phyloP scores from a whole-genome alignment of 257 asterid species.

The Ophiorrhiza pumila region DNA sequence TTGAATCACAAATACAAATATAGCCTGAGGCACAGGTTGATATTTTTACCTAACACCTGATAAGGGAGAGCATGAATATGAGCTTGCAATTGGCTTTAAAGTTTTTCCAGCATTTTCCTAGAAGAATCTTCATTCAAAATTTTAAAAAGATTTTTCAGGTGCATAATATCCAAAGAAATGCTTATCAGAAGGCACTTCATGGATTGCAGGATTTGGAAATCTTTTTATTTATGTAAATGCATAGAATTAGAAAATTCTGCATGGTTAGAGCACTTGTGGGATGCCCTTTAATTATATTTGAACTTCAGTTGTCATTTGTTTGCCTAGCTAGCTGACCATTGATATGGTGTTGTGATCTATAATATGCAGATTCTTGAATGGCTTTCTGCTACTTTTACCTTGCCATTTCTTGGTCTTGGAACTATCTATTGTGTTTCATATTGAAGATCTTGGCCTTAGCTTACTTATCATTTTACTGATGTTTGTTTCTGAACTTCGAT shows the following conservation, averaged over 20 bases:
- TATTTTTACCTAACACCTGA: too few species aligned
- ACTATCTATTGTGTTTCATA: background rate
- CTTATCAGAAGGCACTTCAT: background rate
- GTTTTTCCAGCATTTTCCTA: too few species aligned
- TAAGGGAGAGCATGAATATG: background rate
- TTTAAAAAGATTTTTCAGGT: background rate
- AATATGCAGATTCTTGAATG: conserved; percentile 46
- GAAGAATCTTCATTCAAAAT: background rate
- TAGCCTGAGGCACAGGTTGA: too few species aligned
- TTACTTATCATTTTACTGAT: background rate
- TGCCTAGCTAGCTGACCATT: conserved; percentile 1
- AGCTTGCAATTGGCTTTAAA: background rate
- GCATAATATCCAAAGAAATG: background rate
- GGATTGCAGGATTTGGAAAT: background rate
- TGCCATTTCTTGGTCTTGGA: background rate
- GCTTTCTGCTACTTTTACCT: background rate
- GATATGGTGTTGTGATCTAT: background rate
- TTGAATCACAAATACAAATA: too few species aligned
- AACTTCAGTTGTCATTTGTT: conserved; percentile 11
- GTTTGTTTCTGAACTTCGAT: background rate
- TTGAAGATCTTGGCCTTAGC: background rate
- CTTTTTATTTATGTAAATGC: background rate
- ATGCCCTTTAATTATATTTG: background rate
- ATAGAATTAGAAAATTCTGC: background rate
- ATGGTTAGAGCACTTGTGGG: background rate